Base-by-base conservation (phyloP, 2,329 filamentous ascomycete species). In the Monosporascus sp. region DNA sequence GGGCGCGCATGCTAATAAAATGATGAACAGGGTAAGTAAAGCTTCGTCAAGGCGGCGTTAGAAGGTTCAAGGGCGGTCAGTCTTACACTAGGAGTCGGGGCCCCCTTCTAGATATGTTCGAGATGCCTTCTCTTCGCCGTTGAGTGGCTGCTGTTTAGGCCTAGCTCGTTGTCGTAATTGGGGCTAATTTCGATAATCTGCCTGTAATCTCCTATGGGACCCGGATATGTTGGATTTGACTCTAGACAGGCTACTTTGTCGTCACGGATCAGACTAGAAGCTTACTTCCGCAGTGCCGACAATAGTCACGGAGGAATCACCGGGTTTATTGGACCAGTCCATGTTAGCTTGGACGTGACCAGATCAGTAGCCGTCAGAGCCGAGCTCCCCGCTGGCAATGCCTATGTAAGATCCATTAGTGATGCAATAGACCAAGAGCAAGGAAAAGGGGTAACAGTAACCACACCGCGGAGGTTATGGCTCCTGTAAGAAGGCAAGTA, bases 81-180 rank as follows among this genome's bases (percentile, higher is more conserved):
- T 38, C 42, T 18, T 57, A 54, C 57, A 25, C 47, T 25, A 5
- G 57, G 57, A 27, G 57, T 59, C 38, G 57, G 49, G 9, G 54
- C 57, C 9, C 57, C 45, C 37, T 56, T 59, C 20, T 47, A 9
- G 22, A 57, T 50, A 6, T 17, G 51, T 5, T 49, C 48, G 8
- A 57, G 25, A 24, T 44, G 25, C 25, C 51, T 52, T 25, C 34
- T 52, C 25, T 41, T 38, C 8, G 57, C 38, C 3, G 34, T 50
- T 3, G 55, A 53, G 38, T 51, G 8, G 34, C 14, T 46, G 25
- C 53, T 57, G 27, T 57, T 44, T 17, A 56, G 8, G 18, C 57
- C 55, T n/a, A 57, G 9, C n/a, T 59, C 55, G 14, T 46, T 47
- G 34, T 57, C 57, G 14, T 59, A 59, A 37, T 56, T 51, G 11